Evolutionary conservation across 768 basidiomycete species (phyloP), one percentile per base, ranked within the genome.

Genomic region (Lenzites betulinus): DNA sequence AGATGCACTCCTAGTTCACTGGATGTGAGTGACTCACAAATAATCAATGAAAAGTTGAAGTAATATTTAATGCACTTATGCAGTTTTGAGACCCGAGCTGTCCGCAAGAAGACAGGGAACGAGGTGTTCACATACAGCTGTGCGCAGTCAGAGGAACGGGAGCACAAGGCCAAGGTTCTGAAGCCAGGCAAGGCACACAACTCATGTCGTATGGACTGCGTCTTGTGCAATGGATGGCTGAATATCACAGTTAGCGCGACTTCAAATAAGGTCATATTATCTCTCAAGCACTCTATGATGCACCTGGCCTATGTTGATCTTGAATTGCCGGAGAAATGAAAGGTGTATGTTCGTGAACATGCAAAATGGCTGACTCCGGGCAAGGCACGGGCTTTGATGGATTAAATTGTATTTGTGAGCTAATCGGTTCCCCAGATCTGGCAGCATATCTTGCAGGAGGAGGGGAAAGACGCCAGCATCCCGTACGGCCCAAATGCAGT

Each of bases 191-290:
- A n/a, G n/a, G n/a, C n/a, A n/a, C n/a, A n/a, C n/a, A n/a, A n/a
- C n/a, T n/a, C n/a, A n/a, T n/a, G n/a, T n/a, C n/a, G n/a, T n/a
- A n/a, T n/a, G n/a, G n/a, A n/a, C n/a, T n/a, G n/a, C n/a, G n/a
- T n/a, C n/a, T n/a, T n/a, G 35, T 64, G 63, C 23, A n/a, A 51
- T 42, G 63, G 63, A 11, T 64, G 63, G 63, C 50, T 64, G 20
- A 36, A 60, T 23, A 46, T 64, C 11, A 26, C 26, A 3, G 35
- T 56, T 2, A 39, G 26, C 20, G 1, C 11, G 6, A n/a, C 16
- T 1, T 60, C 49, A n/a, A n/a, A n/a, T 4, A 20, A 39, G 7
- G 23, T 11, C 12, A 28, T 41, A 2, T 43, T 64, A 35, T 53
- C 25, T 15, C 20, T 64, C 16, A 56, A 53, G 26, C 63, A 64